These are phyloP conservation scores for Cystofilobasidium macerans DNA, from an alignment of 768 basidiomycete genomes.

Conservation along the genomic window DNA sequence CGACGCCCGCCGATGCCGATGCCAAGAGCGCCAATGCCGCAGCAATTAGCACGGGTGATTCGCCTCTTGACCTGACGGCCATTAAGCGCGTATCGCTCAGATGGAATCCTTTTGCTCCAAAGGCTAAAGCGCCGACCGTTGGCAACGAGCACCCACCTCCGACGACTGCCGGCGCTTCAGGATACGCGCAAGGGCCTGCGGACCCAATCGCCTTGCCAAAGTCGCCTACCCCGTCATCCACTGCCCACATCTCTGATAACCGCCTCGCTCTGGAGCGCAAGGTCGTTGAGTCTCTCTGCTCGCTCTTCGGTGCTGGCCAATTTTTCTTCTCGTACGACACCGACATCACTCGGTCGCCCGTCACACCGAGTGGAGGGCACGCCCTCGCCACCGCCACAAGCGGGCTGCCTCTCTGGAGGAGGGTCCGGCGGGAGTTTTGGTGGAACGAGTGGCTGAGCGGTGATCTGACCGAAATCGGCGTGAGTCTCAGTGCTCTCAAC, in stretches of 20 bases:
- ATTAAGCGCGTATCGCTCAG: not conserved
- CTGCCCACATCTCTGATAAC: not conserved
- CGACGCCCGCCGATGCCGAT: not conserved
- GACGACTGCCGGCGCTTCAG: too few species aligned
- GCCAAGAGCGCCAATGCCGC: not conserved
- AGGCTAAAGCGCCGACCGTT: not conserved
- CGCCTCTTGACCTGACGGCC: not conserved
- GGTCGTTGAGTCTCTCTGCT: conserved; percentile 9
- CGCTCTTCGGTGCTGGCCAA: conserved; percentile 14
- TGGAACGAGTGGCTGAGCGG: conserved; percentile 87
- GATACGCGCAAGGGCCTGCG: too few species aligned
- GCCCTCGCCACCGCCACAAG: not conserved
- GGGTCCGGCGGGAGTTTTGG: conserved; percentile 84
- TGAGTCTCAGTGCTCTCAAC: conserved; percentile 37
- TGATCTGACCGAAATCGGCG: conserved; percentile 77
- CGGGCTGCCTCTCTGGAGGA: conserved; percentile 64
- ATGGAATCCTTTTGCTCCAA: not conserved
- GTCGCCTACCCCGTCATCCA: not conserved
- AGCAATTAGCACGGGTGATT: too few species aligned
- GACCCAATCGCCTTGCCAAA: not conserved
- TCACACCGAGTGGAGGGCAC: too few species aligned
- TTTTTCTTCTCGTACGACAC: conserved; percentile 20
- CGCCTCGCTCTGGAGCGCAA: conserved; percentile 9
- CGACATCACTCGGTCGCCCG: conserved; percentile 16
- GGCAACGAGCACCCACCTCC: not conserved